A percentile compares a stretch with the other conserved stretches of the same genome.
Conservation (phyloP, 2,329 filamentous ascomycete genomes). For the Fragosphaeria purpurea region DNA sequence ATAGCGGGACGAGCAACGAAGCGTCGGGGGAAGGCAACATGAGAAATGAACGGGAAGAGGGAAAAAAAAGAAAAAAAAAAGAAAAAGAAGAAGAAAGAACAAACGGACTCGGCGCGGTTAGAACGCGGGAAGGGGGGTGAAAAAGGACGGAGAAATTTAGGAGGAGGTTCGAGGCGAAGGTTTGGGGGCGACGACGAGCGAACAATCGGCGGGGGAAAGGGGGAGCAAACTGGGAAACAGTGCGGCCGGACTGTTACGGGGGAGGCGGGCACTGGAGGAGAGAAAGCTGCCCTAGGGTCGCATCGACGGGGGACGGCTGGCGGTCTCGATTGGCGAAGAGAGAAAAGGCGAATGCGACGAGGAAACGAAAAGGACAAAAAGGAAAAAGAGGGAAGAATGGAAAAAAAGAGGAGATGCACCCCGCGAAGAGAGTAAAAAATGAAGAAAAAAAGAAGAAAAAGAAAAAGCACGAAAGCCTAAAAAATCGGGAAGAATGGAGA, state of each 20-base stretch:
- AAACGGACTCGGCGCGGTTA: not conserved
- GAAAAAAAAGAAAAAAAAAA: not conserved
- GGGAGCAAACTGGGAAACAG: no score
- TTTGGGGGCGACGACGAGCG: no score
- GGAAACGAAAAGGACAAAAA: not conserved
- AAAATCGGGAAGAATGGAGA: not conserved
- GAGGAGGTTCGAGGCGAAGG: no score
- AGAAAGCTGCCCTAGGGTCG: no score
- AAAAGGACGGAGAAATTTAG: no score
- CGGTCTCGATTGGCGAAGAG: not conserved
- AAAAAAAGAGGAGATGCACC: not conserved
- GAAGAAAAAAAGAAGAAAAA: conserved; percentile 1
- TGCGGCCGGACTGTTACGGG: no score
- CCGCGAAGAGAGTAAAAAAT: not conserved
- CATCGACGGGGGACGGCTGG: conserved; percentile 1
- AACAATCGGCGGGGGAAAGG: no score
- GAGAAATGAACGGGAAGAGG: not conserved
- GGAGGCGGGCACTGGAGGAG: no score
- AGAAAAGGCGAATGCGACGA: conserved; percentile 12
- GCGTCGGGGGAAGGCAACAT: conserved; percentile 14
- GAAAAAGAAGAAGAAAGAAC: not conserved
- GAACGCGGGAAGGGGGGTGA: no score
- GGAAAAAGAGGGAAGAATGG: not conserved
- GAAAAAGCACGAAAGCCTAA: not conserved
- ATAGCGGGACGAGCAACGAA: conserved; percentile 27